These are phyloP conservation scores for Colletotrichum magnum DNA, from an alignment of 2,329 filamentous ascomycete genomes.

Conservation along the genomic window DNA sequence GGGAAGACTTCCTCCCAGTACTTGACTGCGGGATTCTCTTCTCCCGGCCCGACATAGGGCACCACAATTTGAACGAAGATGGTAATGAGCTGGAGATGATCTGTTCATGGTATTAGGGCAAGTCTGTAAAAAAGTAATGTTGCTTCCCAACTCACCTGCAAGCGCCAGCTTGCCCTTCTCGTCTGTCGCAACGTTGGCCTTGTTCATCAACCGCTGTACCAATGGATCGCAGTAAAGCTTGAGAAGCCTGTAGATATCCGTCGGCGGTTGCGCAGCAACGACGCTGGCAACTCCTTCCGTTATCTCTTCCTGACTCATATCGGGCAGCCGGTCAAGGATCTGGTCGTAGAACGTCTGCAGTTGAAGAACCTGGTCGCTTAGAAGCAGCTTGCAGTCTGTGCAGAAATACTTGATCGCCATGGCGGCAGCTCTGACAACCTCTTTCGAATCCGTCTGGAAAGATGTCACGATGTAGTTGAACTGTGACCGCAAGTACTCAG, in stretches of 20 bases:
- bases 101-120: slow-evolving; percentile 57
- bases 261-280: slow-evolving; percentile 85
- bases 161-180: slow-evolving; percentile 88
- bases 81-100: slow-evolving; percentile 92
- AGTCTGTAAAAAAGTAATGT: neutral
- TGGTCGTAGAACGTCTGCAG: slow-evolving; percentile 94
- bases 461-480: slow-evolving; percentile 96
- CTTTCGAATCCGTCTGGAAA: slow-evolving; percentile 89
- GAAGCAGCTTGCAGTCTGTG: slow-evolving; percentile 89
- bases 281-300: slow-evolving; percentile 96
- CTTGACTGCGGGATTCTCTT: slow-evolving; percentile 91
- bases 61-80: slow-evolving; percentile 86
- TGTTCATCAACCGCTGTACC: slow-evolving; percentile 85
- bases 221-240: slow-evolving; percentile 96
- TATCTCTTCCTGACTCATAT: slow-evolving; percentile 92
- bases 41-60: slow-evolving; percentile 78
- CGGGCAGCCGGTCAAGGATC: slow-evolving; percentile 87
- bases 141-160: slow-evolving; percentile 71
- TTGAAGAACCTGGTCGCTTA: slow-evolving; percentile 86
- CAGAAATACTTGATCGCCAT: slow-evolving; percentile 98
- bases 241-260: slow-evolving; percentile 85
- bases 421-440: slow-evolving; percentile 92
- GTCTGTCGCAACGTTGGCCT: slow-evolving; percentile 87
- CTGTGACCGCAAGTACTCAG: slow-evolving; percentile 91
- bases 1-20: slow-evolving; percentile 97